These are phyloP conservation scores for Vitis rupestris DNA, from an alignment of 164 flowering plant genomes.

Conservation along the genomic window DNA sequence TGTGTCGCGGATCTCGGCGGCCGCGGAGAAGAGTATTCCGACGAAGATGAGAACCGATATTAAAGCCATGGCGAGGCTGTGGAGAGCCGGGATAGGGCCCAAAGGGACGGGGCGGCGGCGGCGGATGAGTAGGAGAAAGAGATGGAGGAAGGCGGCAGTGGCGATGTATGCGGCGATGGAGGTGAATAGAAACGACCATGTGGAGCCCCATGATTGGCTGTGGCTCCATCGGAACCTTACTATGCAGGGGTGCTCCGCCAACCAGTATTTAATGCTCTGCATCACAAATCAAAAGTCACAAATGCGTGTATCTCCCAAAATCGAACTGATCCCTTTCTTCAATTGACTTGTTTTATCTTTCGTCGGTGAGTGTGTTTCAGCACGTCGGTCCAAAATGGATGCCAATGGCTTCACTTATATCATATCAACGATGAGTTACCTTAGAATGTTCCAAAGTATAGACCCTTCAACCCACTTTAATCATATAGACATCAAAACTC, in stretches of 20 bases:
- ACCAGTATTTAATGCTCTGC: conserved; percentile 32
- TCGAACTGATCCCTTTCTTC: neutral
- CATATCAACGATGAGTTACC: no score
- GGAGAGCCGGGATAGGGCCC: conserved; percentile 36
- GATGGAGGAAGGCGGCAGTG: conserved; percentile 17
- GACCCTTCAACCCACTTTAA: no score
- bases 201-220: conserved; percentile 66
- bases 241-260: conserved; percentile 77
- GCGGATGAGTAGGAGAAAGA: conserved; percentile 28
- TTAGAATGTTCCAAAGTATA: no score
- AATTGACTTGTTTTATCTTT: no score
- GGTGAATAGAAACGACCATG: conserved; percentile 78
- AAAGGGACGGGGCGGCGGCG: conserved; percentile 25
- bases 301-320: neutral
- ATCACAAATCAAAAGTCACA: neutral
- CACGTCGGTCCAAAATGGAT: no score
- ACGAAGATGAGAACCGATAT: conserved; percentile 26
- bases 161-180: conserved; percentile 49
- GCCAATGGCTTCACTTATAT: no score
- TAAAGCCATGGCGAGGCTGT: conserved; percentile 25
- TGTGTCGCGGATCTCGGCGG: conserved; percentile 80
- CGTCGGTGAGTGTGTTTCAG: no score
- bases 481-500: no score
- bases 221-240: conserved; percentile 74
- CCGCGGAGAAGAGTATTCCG: conserved; percentile 36